Base-by-base conservation (phyloP, 2,329 filamentous ascomycete species). In the Diplodia mutila region DNA sequence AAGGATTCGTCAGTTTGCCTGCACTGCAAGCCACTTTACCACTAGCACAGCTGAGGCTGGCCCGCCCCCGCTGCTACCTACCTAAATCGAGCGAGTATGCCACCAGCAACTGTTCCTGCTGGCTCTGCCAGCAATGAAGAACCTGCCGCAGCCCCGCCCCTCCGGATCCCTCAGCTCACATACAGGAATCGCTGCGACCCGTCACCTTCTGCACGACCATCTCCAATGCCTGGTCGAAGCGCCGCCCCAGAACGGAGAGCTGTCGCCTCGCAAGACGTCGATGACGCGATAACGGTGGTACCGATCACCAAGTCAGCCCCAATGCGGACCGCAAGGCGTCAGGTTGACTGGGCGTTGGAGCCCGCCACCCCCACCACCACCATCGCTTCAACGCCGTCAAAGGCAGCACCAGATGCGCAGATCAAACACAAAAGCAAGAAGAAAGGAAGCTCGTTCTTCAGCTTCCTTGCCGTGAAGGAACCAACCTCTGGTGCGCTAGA, bases 391-490 rank as follows among this genome's bases (percentile, higher is more conserved):
- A n/a, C 27, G 16, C 27, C 49, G 5, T 4, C 8, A 8, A 51
- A 51, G 4, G 7, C 42, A 16, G 23, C 59, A 11, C 27, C 18
- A 39, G 27, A 37, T 37, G 18, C 18, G 0, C 18, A 42, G 11
- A 9, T 7, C 3, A 29, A 59, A 12, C 53, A 55, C 39, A 67
- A 34, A 16, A 18, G 46, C 32, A 66, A 51, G 21, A 66, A 59
- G 39, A 70, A 27, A 76, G 73, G 78, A 74, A 70, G 77, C 21
- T 55, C 79, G 1, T 74, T 84, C 25, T 74, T 83, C n/a, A 76
- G 79, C 48, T 82, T 85, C 61, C 74, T 85, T 12, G 79, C 80
- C 1, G 69, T 84, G 48, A 84, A 83, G 69, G 83, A 85, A 71
- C 83, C 83, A 0, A 84, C 83, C 0, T 79, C 80, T 52, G 73